Evolutionary conservation across 2,329 filamentous ascomycete species (phyloP).

Genomic region (Hysterium pulicare): DNA sequence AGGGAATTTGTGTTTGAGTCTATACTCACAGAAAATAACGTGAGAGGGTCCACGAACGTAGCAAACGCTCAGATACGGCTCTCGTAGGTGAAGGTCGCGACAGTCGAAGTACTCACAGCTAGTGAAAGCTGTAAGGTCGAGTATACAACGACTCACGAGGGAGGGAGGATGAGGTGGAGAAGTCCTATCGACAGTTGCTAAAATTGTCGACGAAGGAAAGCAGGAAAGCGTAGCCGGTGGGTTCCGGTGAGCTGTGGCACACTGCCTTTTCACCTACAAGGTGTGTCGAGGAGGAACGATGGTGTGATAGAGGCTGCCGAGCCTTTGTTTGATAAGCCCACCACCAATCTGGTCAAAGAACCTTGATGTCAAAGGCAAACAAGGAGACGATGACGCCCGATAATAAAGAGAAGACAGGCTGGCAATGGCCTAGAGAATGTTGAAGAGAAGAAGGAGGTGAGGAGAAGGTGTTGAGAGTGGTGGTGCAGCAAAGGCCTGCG

Average conservation of each 20-base stretch:
- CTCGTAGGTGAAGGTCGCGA: slow-evolving; percentile 11
- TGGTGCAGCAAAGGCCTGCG: slow-evolving; percentile 27
- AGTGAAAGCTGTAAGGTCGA: slow-evolving; percentile 39
- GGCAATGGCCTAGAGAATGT: slow-evolving; percentile 30
- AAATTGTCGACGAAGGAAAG: slow-evolving; percentile 7
- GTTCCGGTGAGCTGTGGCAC: slow-evolving; percentile 21
- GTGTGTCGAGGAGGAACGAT: slow-evolving; percentile 12
- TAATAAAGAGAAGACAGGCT: slow-evolving; percentile 31
- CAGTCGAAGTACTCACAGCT: slow-evolving; percentile 28
- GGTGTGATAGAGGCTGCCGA: slow-evolving; percentile 12
- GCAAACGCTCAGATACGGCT: slow-evolving; percentile 2
- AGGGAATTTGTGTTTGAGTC: too few species aligned
- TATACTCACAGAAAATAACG: slow-evolving; percentile 10
- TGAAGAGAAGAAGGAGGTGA: slow-evolving; percentile 17
- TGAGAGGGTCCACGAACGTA: slow-evolving; percentile 1
- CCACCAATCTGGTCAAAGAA: too few species aligned
- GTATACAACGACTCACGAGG: slow-evolving; percentile 13
- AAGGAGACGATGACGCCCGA: too few species aligned
- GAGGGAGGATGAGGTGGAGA: slow-evolving; percentile 10
- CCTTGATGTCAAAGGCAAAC: too few species aligned
- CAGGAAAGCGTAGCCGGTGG: slow-evolving; percentile 23
- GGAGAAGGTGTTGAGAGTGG: slow-evolving; percentile 30
- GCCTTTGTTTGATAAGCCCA: slow-evolving; percentile 14
- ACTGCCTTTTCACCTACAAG: slow-evolving; percentile 1
- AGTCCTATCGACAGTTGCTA: slow-evolving; percentile 12